Conservation (phyloP, 2,329 filamentous ascomycete species). For the Dactylonectria macrodidyma region DNA sequence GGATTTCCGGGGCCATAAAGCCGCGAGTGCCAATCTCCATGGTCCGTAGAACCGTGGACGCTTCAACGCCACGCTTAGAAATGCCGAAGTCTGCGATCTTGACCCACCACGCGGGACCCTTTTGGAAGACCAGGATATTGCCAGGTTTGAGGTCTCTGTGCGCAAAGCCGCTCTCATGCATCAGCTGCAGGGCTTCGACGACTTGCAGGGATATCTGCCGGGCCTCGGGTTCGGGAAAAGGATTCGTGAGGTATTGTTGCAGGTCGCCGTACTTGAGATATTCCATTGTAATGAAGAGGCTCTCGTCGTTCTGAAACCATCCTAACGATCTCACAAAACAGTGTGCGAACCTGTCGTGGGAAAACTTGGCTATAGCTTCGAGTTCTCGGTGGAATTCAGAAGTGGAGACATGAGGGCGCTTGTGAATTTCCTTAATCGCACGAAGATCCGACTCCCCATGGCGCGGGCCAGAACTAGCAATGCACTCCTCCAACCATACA, state of each 20-base stretch:
- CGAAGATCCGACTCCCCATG: slow-evolving; percentile 1
- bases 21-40: slow-evolving; percentile 11
- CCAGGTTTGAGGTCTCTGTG: slow-evolving; percentile 29
- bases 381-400: slow-evolving; percentile 15
- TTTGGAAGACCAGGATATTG: slow-evolving; percentile 14
- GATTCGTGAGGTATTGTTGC: slow-evolving; percentile 21
- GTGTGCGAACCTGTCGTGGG: slow-evolving; percentile 12
- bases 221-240: slow-evolving; percentile 17
- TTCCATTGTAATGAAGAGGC: slow-evolving; percentile 30
- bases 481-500: slow-evolving; percentile 10
- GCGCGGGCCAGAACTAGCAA: not conserved
- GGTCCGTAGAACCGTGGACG: not conserved
- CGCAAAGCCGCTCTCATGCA: slow-evolving; percentile 28
- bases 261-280: slow-evolving; percentile 25
- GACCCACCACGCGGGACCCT: slow-evolving; percentile 21
- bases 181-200: slow-evolving; percentile 17
- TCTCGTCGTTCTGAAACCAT: slow-evolving; percentile 25
- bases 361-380: slow-evolving; percentile 24
- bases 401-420: slow-evolving; percentile 1
- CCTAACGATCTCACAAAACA: slow-evolving; percentile 23
- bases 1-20: slow-evolving; percentile 12
- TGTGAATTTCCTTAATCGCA: slow-evolving; percentile 20
- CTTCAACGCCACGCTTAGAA: slow-evolving; percentile 14
- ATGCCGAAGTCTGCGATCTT: slow-evolving; percentile 28
- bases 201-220: slow-evolving; percentile 17